phyloP scores from a whole-genome alignment of 2,329 filamentous ascomycete species.

The Alternaria incomplexa region DNA sequence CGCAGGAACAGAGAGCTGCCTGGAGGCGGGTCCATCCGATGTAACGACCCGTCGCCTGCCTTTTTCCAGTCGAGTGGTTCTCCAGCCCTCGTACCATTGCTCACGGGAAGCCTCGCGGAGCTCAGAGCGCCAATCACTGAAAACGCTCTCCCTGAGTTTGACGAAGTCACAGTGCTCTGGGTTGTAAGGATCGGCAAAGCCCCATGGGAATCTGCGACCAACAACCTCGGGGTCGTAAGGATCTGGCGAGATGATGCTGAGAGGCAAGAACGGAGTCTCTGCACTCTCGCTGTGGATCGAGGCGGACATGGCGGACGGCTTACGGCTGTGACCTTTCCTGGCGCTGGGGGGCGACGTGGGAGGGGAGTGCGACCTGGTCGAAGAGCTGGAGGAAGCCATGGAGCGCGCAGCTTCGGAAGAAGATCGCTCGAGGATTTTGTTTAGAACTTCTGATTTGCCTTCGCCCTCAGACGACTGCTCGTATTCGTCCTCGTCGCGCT shows the following conservation, averaged over 20 bases:
- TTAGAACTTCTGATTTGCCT: constrained; percentile 44
- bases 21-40: constrained; percentile 37
- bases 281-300: constrained; percentile 47
- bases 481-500: constrained; percentile 58
- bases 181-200: constrained; percentile 93
- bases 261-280: constrained; percentile 73
- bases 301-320: constrained; percentile 49
- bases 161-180: constrained; percentile 92
- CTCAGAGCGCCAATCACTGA: constrained; percentile 90
- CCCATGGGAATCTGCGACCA: constrained; percentile 93
- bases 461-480: constrained; percentile 45
- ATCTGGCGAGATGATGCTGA: constrained; percentile 94
- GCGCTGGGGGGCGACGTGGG: constrained; percentile 43
- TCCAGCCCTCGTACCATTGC: constrained; percentile 95
- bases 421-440: constrained; percentile 47
- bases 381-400: constrained; percentile 41
- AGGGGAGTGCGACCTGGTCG: constrained; percentile 38
- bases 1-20: constrained; percentile 31
- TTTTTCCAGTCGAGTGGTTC: constrained; percentile 63
- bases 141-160: constrained; percentile 87
- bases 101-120: constrained; percentile 88
- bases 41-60: constrained; percentile 34
- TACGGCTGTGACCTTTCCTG: constrained; percentile 47
- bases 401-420: constrained; percentile 46
- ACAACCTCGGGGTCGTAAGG: constrained; percentile 80